These are phyloP conservation scores for Phytophthora aleatoria DNA, from an alignment of 352 stramenopile species.

Conservation along the genomic window DNA sequence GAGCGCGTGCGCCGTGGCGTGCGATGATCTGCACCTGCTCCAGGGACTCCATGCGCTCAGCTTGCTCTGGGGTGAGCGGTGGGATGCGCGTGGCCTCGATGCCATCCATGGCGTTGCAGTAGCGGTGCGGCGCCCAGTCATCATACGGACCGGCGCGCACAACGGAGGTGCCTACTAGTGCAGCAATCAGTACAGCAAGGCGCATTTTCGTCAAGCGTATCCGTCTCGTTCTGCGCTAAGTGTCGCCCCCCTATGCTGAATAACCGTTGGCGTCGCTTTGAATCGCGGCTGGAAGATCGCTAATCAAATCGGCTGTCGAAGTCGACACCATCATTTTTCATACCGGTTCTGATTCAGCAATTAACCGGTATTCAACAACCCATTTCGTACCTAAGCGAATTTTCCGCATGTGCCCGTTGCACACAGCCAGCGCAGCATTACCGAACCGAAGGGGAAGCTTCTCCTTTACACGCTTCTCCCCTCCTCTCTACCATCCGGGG, in stretches of 20 bases:
- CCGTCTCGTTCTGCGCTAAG: constrained; percentile 9
- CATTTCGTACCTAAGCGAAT: constrained; percentile 17
- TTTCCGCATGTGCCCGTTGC: constrained; percentile 9
- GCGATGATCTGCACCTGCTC: constrained; percentile 87
- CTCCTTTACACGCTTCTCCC: constrained; percentile 16
- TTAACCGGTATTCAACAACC: constrained; percentile 3
- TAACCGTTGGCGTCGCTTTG: constrained; percentile 14
- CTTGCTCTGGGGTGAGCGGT: constrained; percentile 62
- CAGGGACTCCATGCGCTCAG: constrained; percentile 65
- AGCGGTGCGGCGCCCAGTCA: constrained; percentile 77
- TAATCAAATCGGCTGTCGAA: constrained; percentile 16
- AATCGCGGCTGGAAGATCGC: constrained; percentile 19
- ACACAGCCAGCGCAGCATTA: constrained; percentile 8
- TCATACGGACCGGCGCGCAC: constrained; percentile 58
- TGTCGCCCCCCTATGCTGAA: no score
- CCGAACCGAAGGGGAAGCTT: constrained; percentile 21
- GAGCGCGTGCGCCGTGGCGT: constrained; percentile 73
- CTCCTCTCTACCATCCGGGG: constrained; percentile 14
- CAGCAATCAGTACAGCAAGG: constrained; percentile 30
- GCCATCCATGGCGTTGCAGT: constrained; percentile 75
- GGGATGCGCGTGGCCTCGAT: constrained; percentile 66
- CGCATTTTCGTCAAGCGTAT: constrained; percentile 24
- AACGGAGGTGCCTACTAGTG: constrained; percentile 13
- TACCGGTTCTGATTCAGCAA: constrained; percentile 11
- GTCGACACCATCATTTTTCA: constrained; percentile 5